Evolutionary conservation across 345 rosid genomes (phyloP).

Genomic region (Ceriops tagal): DNA sequence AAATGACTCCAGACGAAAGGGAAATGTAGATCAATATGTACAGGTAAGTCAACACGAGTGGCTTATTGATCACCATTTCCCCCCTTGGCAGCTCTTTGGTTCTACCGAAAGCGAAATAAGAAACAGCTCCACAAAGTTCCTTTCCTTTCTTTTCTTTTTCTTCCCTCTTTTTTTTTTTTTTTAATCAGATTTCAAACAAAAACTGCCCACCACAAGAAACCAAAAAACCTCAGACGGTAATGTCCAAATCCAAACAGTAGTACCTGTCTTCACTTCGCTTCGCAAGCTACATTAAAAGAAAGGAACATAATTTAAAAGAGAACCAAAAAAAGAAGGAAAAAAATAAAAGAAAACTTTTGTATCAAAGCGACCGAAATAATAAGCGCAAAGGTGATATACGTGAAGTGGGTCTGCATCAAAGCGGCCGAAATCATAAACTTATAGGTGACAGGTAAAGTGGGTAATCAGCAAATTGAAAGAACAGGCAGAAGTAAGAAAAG

Average conservation of each 20-base stretch:
- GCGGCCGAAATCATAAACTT: no score
- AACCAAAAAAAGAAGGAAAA: no score
- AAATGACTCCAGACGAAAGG: conserved; percentile 89
- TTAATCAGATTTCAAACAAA: not conserved
- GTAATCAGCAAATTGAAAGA: no score
- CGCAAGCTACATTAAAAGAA: no score
- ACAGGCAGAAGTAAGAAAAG: no score
- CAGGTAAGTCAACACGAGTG: conserved; percentile 75
- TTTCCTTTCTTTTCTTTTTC: not conserved
- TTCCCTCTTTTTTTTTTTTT: not conserved
- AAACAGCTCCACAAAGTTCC: not conserved
- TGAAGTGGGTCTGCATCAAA: no score
- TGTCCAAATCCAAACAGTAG: not conserved
- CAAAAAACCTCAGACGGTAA: not conserved
- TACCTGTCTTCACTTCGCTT: no score
- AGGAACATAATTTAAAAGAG: no score
- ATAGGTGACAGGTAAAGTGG: no score
- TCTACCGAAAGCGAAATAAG: conserved; percentile 2
- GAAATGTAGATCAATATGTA: conserved; percentile 81
- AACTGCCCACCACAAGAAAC: not conserved
- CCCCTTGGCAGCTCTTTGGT: conserved; percentile 19
- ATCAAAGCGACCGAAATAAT: no score
- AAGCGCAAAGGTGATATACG: no score
- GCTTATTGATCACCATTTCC: conserved; percentile 61
- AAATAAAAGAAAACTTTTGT: no score